Percentiles rank a stretch among this genome's conserved stretches.
Conservation (phyloP, 257 asterid species). For the Solanum bukasovii region DNA sequence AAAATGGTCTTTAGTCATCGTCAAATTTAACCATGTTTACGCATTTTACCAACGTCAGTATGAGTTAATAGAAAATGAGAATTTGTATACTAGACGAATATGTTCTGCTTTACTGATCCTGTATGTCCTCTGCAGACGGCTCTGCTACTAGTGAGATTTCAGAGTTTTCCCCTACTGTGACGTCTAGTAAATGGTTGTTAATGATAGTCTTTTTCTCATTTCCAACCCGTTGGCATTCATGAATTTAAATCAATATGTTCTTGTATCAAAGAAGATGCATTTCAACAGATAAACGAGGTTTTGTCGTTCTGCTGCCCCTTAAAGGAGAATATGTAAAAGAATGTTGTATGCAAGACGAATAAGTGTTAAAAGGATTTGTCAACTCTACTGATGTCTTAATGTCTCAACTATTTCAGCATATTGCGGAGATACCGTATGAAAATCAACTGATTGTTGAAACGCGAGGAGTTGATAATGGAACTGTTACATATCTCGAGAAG, state of each 20-base stretch:
- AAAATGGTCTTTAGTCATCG: not conserved
- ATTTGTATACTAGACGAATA: not conserved
- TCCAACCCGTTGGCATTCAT: not conserved
- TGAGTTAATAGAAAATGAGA: not conserved
- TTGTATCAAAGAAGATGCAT: not conserved
- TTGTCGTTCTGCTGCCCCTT: not conserved
- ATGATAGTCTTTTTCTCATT: not conserved
- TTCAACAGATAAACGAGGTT: not conserved
- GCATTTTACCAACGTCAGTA: not conserved
- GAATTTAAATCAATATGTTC: not conserved
- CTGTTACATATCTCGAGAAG: constrained; percentile 58
- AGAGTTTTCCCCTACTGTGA: not conserved
- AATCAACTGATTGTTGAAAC: constrained; percentile 49
- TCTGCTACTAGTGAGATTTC: not conserved
- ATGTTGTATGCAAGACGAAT: not conserved
- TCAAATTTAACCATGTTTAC: not conserved
- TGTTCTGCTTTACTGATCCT: not conserved
- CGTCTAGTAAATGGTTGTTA: not conserved
- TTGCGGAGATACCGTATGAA: constrained; percentile 77
- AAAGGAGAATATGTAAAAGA: not conserved
- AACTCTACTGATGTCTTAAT: not conserved
- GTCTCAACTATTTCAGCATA: constrained; percentile 35
- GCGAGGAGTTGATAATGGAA: constrained; percentile 60
- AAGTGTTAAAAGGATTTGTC: not conserved
- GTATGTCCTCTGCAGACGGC: not conserved